Evolutionary conservation across 257 asterid species (phyloP), one percentile per base, ranked within the genome.

Genomic region (Ilex asprella): DNA sequence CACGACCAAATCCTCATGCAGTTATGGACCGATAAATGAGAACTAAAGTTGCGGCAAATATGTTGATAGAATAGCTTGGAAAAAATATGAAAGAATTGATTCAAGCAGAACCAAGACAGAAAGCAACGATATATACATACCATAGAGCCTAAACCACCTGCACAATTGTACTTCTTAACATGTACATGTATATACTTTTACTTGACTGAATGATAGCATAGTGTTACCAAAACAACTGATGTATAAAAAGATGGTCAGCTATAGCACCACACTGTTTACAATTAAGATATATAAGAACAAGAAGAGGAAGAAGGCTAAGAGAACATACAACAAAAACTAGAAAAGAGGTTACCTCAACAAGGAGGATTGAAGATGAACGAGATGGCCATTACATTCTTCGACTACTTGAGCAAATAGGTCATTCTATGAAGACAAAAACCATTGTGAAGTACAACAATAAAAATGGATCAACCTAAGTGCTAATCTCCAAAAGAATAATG

Each of bases 321-420:
- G 47, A n/a, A 64, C 44, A 47, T 54, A 61, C 58, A 31, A 35
- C 54, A 10, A 63, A 49, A 30, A 15, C 5, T 5, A 3, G 39
- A 30, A 51, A 49, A 54, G 68, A 16, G 52, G 56, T 58, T 79
- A 92, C 99, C 95, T 85, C 76, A 92, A 77, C 76, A 92, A 71
- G 56, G 89, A 83, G 58, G 89, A 82, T 27, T 75, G 80, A 67
- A 89, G 91, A 56, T 81, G 88, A 62, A 63, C 79, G 59, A 82
- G 78, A 78, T 89, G 96, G 5, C 80, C 83, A 1, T 73, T 73
- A 46, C 99, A 92, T 81, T 92, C 99, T 73, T 83, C 95, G 59
- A 87, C 73, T 73, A 85, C 96, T 83, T 92, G 96, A 59, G 79
- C 66, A 63, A 89, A 86, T 66, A 89, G 74, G 62, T 87, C 91